phyloP scores from a whole-genome alignment of 345 rosid genomes.

The Ricinus communis region DNA sequence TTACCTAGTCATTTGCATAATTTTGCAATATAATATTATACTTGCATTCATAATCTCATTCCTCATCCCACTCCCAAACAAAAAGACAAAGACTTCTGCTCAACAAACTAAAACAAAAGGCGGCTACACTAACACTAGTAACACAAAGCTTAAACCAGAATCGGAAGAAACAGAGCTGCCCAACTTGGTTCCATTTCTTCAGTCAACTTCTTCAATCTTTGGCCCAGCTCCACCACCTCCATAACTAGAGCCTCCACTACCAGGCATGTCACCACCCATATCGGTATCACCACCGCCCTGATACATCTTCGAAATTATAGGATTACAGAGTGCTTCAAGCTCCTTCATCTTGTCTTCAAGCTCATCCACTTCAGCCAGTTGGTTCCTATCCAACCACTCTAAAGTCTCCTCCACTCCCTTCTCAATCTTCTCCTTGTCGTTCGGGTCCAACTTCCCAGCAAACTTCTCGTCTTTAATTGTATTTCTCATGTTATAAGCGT shows the following conservation, averaged over 20 bases:
- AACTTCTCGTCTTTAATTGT: constrained; percentile 14
- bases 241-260: not conserved
- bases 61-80: no score
- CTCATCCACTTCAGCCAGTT: constrained; percentile 19
- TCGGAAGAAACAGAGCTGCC: no score
- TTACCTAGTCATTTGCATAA: no score
- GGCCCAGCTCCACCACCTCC: constrained; percentile 10
- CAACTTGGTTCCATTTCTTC: no score
- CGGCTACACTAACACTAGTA: no score
- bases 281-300: not conserved
- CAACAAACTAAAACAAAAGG: no score
- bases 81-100: no score
- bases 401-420: constrained; percentile 8
- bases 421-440: constrained; percentile 4
- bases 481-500: constrained; percentile 14
- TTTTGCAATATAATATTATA: no score
- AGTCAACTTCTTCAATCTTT: constrained; percentile 14
- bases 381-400: constrained; percentile 17
- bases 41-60: no score
- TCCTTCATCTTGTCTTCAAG: constrained; percentile 11
- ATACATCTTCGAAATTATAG: constrained; percentile 11
- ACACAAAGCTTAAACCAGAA: no score
- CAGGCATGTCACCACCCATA: constrained; percentile 12
- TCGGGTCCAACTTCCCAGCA: constrained; percentile 5
- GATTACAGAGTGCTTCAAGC: constrained; percentile 12